A percentile compares a stretch with the other conserved stretches of the same genome.
These are phyloP conservation scores for Pythium chondricola DNA, from an alignment of 352 stramenopile species.

Conservation along the genomic window DNA sequence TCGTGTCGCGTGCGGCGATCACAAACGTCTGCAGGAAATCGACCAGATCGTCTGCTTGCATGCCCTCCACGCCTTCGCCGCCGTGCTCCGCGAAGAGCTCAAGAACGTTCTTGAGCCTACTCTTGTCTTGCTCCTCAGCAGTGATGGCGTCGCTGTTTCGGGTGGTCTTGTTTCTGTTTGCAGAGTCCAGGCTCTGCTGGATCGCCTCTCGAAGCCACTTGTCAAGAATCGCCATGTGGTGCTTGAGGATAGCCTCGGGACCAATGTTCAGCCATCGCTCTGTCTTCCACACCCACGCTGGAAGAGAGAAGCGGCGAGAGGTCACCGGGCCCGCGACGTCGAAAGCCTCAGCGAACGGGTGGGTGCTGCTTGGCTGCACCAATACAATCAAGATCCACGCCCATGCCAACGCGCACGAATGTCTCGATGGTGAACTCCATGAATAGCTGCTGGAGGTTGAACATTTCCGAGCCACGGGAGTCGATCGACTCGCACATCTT, in stretches of 20 bases:
- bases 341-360: conserved; percentile 47
- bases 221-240: conserved; percentile 27
- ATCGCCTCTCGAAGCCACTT: conserved; percentile 40
- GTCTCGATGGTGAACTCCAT: conserved; percentile 48
- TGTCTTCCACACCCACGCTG: conserved; percentile 47
- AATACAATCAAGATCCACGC: conserved; percentile 37
- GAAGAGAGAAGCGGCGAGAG: conserved; percentile 36
- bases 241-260: conserved; percentile 25
- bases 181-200: conserved; percentile 16
- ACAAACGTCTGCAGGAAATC: conserved; percentile 69
- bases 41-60: conserved; percentile 48
- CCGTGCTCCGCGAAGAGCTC: conserved; percentile 5
- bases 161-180: too few relatives aligned
- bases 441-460: conserved; percentile 30
- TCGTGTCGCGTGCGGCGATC: conserved; percentile 70
- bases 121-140: too few relatives aligned
- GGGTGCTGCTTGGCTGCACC: conserved; percentile 25
- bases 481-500: conserved; percentile 6
- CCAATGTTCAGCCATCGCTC: conserved; percentile 44
- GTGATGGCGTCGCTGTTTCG: too few relatives aligned
- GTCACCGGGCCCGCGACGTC: conserved; percentile 24
- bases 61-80: conserved; percentile 10
- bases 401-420: conserved; percentile 53
- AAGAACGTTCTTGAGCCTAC: too few relatives aligned
- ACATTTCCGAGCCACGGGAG: background rate